phyloP scores from a whole-genome alignment of 2,329 filamentous ascomycete species.

The Fonsecaea monophora region DNA sequence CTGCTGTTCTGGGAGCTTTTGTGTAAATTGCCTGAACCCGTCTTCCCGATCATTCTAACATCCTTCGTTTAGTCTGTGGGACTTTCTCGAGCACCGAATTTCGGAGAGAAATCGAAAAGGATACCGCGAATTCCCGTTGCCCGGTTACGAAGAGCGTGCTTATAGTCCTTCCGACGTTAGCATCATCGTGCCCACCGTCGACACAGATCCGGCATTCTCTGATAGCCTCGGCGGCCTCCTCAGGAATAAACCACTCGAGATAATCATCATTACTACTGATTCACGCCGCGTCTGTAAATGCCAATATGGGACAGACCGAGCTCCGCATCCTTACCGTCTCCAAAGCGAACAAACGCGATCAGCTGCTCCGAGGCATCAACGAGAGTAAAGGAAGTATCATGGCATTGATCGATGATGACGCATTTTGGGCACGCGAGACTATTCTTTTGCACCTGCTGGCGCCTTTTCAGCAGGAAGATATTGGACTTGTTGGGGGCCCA shows the following conservation, averaged over 20 bases:
- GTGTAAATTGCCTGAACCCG: background rate
- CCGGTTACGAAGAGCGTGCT: background rate
- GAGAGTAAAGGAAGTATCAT: conserved; percentile 16
- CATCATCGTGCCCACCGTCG: conserved; percentile 20
- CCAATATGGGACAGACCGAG: background rate
- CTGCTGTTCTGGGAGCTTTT: background rate
- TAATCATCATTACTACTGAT: conserved; percentile 21
- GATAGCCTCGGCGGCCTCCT: conserved; percentile 14
- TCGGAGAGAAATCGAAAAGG: conserved; percentile 3
- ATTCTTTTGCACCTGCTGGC: conserved; percentile 9
- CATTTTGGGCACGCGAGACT: conserved; percentile 1
- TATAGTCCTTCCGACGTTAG: conserved; percentile 13
- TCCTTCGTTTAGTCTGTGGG: conserved; percentile 4
- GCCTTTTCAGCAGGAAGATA: conserved; percentile 18
- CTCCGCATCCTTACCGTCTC: background rate
- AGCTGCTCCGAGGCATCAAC: conserved; percentile 12
- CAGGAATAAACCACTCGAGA: conserved; percentile 10
- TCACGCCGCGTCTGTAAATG: background rate
- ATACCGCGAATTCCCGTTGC: conserved; percentile 15
- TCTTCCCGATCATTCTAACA: background rate
- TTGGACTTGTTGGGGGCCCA: conserved; percentile 14
- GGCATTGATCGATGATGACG: conserved; percentile 18
- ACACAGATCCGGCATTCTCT: conserved; percentile 8
- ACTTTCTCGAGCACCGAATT: conserved; percentile 10
- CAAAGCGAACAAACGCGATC: conserved; percentile 15